Conservation (phyloP, 371 early-diverging fungal species). For the Blakeslea trispora region DNA sequence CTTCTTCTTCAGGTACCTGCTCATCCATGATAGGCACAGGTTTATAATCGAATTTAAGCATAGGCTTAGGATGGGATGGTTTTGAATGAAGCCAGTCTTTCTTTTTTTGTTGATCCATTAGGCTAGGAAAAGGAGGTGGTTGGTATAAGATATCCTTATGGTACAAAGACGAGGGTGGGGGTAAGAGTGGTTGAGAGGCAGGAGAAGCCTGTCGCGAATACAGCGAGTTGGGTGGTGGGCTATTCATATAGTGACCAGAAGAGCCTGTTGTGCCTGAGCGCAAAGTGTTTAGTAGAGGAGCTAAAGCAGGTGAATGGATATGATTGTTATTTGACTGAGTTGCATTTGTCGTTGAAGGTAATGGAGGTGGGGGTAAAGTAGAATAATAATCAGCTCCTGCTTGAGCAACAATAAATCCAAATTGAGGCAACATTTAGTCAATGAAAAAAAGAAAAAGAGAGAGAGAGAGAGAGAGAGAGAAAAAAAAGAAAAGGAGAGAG, state of each 20-base stretch:
- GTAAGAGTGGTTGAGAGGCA: conserved; percentile 12
- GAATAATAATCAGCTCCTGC: conserved; percentile 47
- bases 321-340: neutral
- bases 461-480: conserved; percentile 13
- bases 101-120: neutral
- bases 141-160: neutral
- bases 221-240: conserved; percentile 11
- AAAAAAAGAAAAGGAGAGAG: conserved; percentile 11
- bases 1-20: no score
- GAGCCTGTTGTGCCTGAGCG: neutral
- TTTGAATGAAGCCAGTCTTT: conserved; percentile 6
- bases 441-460: conserved; percentile 3
- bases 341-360: conserved; percentile 3
- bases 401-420: conserved; percentile 53
- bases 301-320: conserved; percentile 6
- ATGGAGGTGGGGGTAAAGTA: conserved; percentile 17
- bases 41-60: no score
- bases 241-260: neutral
- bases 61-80: no score
- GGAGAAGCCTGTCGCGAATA: conserved; percentile 24
- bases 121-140: neutral
- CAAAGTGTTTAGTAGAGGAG: conserved; percentile 17
- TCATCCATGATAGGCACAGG: no score
- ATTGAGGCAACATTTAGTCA: conserved; percentile 69
- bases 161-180: conserved; percentile 2